A percentile compares a stretch with the other conserved stretches of the same genome.
These are phyloP conservation scores for Vachellia collinsii DNA, from an alignment of 306 rosid species.

Conservation along the genomic window DNA sequence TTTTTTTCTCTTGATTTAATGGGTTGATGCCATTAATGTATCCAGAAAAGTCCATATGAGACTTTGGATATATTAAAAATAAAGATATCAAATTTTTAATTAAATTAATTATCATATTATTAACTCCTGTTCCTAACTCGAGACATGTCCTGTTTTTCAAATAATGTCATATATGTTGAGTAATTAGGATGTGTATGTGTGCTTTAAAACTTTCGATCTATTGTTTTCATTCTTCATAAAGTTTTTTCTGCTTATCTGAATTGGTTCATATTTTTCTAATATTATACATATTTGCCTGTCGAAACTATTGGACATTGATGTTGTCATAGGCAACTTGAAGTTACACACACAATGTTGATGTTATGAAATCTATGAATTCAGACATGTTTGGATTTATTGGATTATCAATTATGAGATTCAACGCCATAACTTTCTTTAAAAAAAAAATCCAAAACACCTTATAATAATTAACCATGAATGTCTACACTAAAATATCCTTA, in stretches of 20 bases:
- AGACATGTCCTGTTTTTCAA: neutral
- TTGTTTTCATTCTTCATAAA: neutral
- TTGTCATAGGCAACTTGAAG: neutral
- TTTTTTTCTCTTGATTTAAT: neutral
- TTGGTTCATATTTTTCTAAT: neutral
- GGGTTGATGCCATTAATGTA: neutral
- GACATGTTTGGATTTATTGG: too few relatives aligned
- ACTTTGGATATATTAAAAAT: neutral
- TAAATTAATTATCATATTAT: neutral
- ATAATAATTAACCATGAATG: too few relatives aligned
- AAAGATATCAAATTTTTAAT: too few relatives aligned
- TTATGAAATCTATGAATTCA: neutral
- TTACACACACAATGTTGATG: neutral
- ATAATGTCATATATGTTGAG: neutral
- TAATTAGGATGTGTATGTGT: too few relatives aligned
- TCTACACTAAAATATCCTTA: too few relatives aligned
- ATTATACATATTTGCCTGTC: neutral
- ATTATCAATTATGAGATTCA: too few relatives aligned
- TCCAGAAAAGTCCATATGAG: neutral
- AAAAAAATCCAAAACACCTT: too few relatives aligned
- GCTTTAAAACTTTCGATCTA: neutral
- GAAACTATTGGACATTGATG: neutral
- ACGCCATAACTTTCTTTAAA: too few relatives aligned
- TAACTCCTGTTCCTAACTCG: neutral
- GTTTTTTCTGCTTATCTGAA: neutral